Percentiles rank a stretch among this genome's conserved stretches.
phyloP scores from a whole-genome alignment of 345 rosid species.

The Durio zibethinus region DNA sequence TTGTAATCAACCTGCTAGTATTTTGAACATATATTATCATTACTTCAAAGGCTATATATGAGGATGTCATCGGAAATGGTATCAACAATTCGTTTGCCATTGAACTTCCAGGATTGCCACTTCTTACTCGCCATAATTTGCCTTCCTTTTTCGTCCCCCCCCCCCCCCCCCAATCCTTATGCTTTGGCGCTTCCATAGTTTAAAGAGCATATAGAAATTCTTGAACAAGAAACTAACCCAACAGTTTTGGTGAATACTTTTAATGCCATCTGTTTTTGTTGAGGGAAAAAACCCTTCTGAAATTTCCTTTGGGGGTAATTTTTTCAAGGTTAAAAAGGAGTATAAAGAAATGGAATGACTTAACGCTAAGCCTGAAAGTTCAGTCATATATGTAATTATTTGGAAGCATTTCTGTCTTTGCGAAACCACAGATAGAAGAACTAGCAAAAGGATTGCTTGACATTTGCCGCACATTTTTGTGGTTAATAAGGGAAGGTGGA shows the following conservation, averaged over 20 bases:
- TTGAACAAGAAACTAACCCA: conserved; percentile 39
- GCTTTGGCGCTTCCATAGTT: background rate
- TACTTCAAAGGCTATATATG: too few species aligned
- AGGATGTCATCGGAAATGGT: background rate
- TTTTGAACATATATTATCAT: conserved; percentile 47
- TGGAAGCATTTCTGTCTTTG: conserved; percentile 38
- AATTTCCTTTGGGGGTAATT: conserved; percentile 31
- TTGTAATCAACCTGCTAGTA: conserved; percentile 67
- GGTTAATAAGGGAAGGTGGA: conserved; percentile 49
- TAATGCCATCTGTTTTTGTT: conserved; percentile 40
- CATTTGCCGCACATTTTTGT: conserved; percentile 41
- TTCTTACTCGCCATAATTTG: conserved; percentile 39
- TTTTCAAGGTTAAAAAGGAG: conserved; percentile 22
- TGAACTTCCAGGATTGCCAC: conserved; percentile 50
- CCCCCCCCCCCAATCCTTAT: background rate
- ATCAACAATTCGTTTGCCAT: conserved; percentile 20
- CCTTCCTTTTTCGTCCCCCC: conserved; percentile 33
- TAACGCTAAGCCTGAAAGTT: conserved; percentile 25
- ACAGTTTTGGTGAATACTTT: conserved; percentile 54
- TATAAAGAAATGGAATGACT: conserved; percentile 31
- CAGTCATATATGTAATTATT: conserved; percentile 41
- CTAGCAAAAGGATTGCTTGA: conserved; percentile 35
- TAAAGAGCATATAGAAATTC: conserved; percentile 30
- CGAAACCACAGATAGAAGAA: conserved; percentile 46
- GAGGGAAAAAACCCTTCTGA: conserved; percentile 27